Base-by-base conservation (phyloP, 768 basidiomycete species). In the Lactarius deliciosus region DNA sequence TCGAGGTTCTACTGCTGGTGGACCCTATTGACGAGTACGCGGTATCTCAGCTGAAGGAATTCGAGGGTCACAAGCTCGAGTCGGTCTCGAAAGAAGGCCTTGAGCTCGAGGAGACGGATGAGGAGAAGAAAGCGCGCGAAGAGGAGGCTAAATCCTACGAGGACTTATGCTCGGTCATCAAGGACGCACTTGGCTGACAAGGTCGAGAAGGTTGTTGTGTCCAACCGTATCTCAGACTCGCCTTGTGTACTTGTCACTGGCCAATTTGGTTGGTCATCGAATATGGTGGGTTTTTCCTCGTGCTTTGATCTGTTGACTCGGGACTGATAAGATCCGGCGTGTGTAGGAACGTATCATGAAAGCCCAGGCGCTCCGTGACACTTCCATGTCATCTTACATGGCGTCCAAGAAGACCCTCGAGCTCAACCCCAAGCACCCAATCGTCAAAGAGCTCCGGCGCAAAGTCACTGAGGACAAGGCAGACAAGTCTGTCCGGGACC, bases 1-100 rank as follows among this genome's bases (percentile, higher is more conserved):
- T 98, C 78, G 96, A 98, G 79, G 94, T 97, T 70, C 85, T 99
- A 60, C 89, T 99, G 71, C 89, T 99, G 66, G 92, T 97, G 72
- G 96, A 98, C 83, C 96, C 96, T 74, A 98, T 98, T 75, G 96
- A 98, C 77, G 96, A 98, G 81, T 99, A 98, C 76, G 96, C 96
- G 68, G 88, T 96, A 77, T 96, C 94, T 25, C 96, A 98, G 78
- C 87, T 99, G 78, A 98, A 98, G 86, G 96, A 98, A 83, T 99
- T 96, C 75, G 96, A 98, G 65, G 90, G 91, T 78, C 94, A 95
- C 86, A 98, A 97, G 82, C 88, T 99, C 64, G 81, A 98, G 72
- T 98, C 94, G 74, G 95, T 99, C 57, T 97, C 95, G 72, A 99
- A 99, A 83, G 96, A 99, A 80, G 96, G 96, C 64, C 90, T 99